Base-by-base conservation (phyloP, 1,284 basidiomycete species). In the Apiotrichum domesticum region DNA sequence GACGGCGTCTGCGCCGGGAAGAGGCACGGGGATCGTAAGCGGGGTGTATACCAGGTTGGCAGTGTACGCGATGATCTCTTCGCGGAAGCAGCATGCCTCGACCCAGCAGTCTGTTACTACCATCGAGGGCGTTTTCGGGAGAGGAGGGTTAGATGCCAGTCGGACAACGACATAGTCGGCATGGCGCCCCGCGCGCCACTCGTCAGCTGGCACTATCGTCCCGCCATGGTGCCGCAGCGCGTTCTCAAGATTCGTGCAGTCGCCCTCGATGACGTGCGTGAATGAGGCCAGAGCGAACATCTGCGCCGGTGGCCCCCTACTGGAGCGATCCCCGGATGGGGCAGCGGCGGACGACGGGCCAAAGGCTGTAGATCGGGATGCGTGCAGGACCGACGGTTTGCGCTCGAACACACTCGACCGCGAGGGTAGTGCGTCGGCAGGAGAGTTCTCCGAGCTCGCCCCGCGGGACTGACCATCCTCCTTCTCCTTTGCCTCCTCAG, bases 91-190 rank as follows among this genome's bases (percentile, higher is more conserved):
- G 54, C 74, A 76, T 14, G 64, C 67, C 52, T 77, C 75, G 21
- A 77, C 64, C 73, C 73, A 77, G 59, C 72, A 74, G 54, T 76
- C 74, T 1, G 75, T 77, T 13, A 76, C 73, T 15, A 42, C 54
- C 35, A 66, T 55, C 39, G 34, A 40, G 47, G 9, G 21, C 13
- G 35, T 33, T 32, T n/a, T 32, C 43, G 35, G 37, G 37, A 15
- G 46, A 33, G 21, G 14, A 13, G 5, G 50, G 50, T 9, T 32
- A 1, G 50, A 32, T 34, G 44, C 32, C 74, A 77, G 48, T 64
- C 74, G 59, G 15, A 69, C 67, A 10, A 76, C 66, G 9, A 74
- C 59, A 59, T 70, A 76, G 55, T 76, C 71, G 10, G 72, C 72
- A 15, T 56, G 52, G 2, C 63, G 62, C 2, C 72, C 73, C 1